phyloP scores from a whole-genome alignment of 306 rosid genomes.

The Lagenaria siceraria region DNA sequence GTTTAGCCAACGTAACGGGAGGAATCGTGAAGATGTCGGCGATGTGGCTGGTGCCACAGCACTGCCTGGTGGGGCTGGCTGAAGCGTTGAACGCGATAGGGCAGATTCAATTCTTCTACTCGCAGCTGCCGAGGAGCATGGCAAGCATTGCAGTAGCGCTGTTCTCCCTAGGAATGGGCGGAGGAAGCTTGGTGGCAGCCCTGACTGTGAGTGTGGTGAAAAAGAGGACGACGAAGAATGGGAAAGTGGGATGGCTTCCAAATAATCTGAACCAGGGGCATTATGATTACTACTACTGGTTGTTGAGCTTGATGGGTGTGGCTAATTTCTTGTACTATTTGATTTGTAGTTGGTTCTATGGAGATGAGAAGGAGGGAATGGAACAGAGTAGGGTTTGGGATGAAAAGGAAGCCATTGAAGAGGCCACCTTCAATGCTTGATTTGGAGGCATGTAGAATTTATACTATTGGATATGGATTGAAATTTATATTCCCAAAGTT shows the following conservation, averaged over 20 bases:
- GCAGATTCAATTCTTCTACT: slow-evolving; percentile 63
- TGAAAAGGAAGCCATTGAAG: slow-evolving; percentile 2
- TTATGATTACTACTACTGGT: slow-evolving; percentile 54
- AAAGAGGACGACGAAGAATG: slow-evolving; percentile 21
- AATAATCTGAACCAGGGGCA: slow-evolving; percentile 42
- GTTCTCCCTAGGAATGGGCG: slow-evolving; percentile 29
- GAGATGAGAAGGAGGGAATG: slow-evolving; percentile 10
- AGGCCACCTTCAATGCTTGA: not conserved
- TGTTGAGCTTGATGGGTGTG: slow-evolving; percentile 26
- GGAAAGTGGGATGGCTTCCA: slow-evolving; percentile 38
- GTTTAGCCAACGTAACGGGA: slow-evolving; percentile 11
- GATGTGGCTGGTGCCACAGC: slow-evolving; percentile 65
- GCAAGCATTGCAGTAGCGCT: slow-evolving; percentile 58
- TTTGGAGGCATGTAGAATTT: not conserved
- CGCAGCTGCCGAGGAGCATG: slow-evolving; percentile 63
- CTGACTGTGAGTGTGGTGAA: slow-evolving; percentile 28
- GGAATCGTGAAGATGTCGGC: slow-evolving; percentile 47
- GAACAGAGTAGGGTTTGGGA: slow-evolving; percentile 17
- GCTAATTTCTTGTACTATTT: slow-evolving; percentile 43
- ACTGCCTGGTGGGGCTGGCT: slow-evolving; percentile 46
- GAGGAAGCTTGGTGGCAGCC: slow-evolving; percentile 39
- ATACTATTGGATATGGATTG: not conserved
- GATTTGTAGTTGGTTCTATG: slow-evolving; percentile 47
- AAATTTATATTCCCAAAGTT: not conserved
- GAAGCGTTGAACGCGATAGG: slow-evolving; percentile 60